Evolutionary conservation across 192 early-diverging fungal genomes (phyloP).

Genomic region (Backusella sp.): DNA sequence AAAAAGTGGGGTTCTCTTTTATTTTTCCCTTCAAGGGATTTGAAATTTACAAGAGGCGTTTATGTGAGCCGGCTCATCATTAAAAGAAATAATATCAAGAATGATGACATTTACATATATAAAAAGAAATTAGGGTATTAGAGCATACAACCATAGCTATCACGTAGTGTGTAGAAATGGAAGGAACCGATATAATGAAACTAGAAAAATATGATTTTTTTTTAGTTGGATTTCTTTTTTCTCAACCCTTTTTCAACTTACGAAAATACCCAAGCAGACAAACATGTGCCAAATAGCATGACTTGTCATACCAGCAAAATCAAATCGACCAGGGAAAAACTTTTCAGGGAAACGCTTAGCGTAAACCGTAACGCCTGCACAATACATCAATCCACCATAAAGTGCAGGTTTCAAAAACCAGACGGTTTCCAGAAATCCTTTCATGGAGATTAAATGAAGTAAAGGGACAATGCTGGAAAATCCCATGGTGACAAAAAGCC

Average conservation of each 20-base stretch:
- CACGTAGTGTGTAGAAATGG: conserved; percentile 9
- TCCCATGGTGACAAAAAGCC: conserved; percentile 49
- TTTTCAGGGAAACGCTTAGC: conserved; percentile 60
- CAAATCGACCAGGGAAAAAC: conserved; percentile 55
- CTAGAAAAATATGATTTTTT: neutral
- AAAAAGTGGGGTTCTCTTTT: neutral
- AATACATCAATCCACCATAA: conserved; percentile 45
- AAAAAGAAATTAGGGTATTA: neutral
- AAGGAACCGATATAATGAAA: conserved; percentile 8
- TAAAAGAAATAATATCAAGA: neutral
- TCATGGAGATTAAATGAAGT: conserved; percentile 40
- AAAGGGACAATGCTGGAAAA: conserved; percentile 46
- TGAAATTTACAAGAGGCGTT: conserved; percentile 1
- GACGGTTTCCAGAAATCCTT: conserved; percentile 38
- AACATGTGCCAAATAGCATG: conserved; percentile 60
- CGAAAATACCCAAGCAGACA: conserved; percentile 55
- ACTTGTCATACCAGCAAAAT: conserved; percentile 49
- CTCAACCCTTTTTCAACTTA: conserved; percentile 4
- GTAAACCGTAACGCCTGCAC: conserved; percentile 54
- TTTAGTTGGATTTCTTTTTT: neutral
- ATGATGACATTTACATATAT: conserved; percentile 8
- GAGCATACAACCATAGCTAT: neutral
- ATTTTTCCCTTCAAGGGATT: conserved; percentile 2
- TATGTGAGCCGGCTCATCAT: conserved; percentile 1
- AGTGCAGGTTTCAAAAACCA: conserved; percentile 48